A percentile compares a stretch with the other conserved stretches of the same genome.
Evolutionary conservation across 2,329 filamentous ascomycete species (phyloP).

Genomic region (Coniochaeta prunicola): DNA sequence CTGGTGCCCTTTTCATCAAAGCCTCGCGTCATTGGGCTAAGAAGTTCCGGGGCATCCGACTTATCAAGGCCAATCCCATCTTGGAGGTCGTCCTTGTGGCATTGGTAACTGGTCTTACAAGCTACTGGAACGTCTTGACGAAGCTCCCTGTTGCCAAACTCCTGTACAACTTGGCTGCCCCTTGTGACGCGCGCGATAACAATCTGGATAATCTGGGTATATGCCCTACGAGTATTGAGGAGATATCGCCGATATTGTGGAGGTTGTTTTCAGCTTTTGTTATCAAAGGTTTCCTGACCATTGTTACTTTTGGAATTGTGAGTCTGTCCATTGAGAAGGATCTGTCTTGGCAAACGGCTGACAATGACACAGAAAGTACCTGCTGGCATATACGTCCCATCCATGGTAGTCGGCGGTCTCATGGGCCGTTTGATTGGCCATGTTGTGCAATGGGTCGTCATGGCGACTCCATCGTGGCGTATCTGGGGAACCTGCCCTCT

Average conservation of each 20-base stretch:
- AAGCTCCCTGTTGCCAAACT: conserved; percentile 86
- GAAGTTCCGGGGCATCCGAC: conserved; percentile 71
- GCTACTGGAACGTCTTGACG: conserved; percentile 91
- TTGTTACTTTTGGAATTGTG: conserved; percentile 84
- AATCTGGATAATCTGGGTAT: conserved; percentile 62
- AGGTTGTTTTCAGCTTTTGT: conserved; percentile 73
- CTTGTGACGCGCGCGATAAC: conserved; percentile 65
- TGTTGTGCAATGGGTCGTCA: conserved; percentile 70
- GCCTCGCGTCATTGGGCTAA: conserved; percentile 85
- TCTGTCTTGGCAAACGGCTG: no score
- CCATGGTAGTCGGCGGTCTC: conserved; percentile 95
- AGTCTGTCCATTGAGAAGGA: conserved; percentile 22
- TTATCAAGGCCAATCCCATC: conserved; percentile 78
- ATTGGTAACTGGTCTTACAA: conserved; percentile 71
- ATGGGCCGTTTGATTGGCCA: conserved; percentile 87
- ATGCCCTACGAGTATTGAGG: conserved; percentile 63
- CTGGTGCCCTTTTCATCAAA: conserved; percentile 94
- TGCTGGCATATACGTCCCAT: conserved; percentile 94
- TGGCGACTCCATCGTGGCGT: conserved; percentile 62
- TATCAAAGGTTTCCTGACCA: conserved; percentile 82
- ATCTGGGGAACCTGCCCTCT: conserved; percentile 71
- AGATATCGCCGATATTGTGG: conserved; percentile 70
- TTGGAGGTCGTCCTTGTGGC: conserved; percentile 87
- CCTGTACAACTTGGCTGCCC: conserved; percentile 81
- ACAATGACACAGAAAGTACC: conserved; percentile 63